phyloP scores from a whole-genome alignment of 306 rosid genomes.

The Ceratonia siliqua region DNA sequence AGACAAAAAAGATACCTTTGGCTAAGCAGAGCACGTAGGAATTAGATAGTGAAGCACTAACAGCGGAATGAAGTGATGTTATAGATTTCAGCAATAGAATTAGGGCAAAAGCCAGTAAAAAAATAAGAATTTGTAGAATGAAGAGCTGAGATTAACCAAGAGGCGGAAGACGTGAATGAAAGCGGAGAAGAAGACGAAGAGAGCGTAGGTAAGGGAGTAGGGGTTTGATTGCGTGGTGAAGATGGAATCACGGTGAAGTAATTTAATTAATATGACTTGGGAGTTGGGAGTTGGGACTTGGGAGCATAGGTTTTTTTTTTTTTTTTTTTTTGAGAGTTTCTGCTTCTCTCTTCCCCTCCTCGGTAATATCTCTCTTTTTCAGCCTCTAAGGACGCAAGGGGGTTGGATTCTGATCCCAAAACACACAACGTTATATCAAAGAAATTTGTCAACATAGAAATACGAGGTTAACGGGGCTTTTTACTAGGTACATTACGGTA shows the following conservation, averaged over 20 bases:
- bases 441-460: too few relatives aligned
- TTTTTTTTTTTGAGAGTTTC: too few relatives aligned
- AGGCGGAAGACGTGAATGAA: constrained; percentile 6
- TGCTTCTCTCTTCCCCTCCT: not conserved
- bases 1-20: constrained; percentile 48
- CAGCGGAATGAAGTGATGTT: constrained; percentile 21
- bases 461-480: too few relatives aligned
- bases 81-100: constrained; percentile 18
- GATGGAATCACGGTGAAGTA: constrained; percentile 29
- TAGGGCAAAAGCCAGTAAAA: constrained; percentile 1
- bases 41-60: constrained; percentile 14
- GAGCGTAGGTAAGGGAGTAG: not conserved
- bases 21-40: constrained; percentile 31
- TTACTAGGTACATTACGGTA: too few relatives aligned
- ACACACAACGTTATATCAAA: too few relatives aligned
- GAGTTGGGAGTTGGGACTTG: too few relatives aligned
- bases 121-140: constrained; percentile 24
- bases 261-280: not conserved
- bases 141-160: not conserved
- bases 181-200: constrained; percentile 33
- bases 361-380: too few relatives aligned
- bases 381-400: too few relatives aligned
- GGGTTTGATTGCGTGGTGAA: constrained; percentile 54
- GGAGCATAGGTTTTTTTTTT: not conserved
- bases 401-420: too few relatives aligned